Evolutionary conservation across 805 yeast genomes (phyloP).

Genomic region (Saturnispora sekii): DNA sequence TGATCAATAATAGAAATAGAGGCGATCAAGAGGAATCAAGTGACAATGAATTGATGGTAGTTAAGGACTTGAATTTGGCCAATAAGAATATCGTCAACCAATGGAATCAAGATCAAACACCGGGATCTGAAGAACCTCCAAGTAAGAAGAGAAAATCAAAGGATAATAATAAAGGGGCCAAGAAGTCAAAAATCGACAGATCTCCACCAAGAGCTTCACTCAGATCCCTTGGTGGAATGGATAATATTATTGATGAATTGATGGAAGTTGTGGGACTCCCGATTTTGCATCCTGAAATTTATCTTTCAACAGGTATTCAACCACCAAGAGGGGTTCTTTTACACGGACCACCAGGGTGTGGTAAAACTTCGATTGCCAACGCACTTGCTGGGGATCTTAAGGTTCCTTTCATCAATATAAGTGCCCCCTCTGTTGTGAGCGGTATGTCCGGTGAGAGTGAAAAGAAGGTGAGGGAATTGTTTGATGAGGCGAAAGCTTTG

Average conservation of each 20-base stretch:
- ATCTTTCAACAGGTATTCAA: conserved; percentile 77
- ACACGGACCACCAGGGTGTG: conserved; percentile 99
- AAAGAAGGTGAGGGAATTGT: conserved; percentile 83
- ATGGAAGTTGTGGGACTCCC: conserved; percentile 91
- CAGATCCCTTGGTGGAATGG: conserved; percentile 82
- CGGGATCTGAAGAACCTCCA: conserved; percentile 19
- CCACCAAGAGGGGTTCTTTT: conserved; percentile 91
- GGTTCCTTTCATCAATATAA: conserved; percentile 82
- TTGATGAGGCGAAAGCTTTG: conserved; percentile 79
- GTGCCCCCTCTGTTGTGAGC: conserved; percentile 94
- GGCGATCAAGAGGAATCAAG: conserved; percentile 22
- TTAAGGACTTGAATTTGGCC: conserved; percentile 53
- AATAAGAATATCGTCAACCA: conserved; percentile 67
- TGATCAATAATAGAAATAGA: conserved; percentile 1
- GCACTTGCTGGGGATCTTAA: conserved; percentile 92
- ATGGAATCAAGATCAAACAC: conserved; percentile 40
- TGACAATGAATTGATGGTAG: conserved; percentile 49
- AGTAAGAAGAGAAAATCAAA: conserved; percentile 29
- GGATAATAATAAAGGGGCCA: conserved; percentile 31
- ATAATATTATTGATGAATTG: conserved; percentile 70
- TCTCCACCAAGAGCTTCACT: conserved; percentile 62
- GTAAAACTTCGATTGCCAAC: conserved; percentile 92
- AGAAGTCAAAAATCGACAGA: conserved; percentile 37
- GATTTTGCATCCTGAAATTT: conserved; percentile 87
- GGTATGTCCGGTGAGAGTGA: conserved; percentile 99